Conservation (phyloP, 768 basidiomycete genomes). For the Galerina marginata region DNA sequence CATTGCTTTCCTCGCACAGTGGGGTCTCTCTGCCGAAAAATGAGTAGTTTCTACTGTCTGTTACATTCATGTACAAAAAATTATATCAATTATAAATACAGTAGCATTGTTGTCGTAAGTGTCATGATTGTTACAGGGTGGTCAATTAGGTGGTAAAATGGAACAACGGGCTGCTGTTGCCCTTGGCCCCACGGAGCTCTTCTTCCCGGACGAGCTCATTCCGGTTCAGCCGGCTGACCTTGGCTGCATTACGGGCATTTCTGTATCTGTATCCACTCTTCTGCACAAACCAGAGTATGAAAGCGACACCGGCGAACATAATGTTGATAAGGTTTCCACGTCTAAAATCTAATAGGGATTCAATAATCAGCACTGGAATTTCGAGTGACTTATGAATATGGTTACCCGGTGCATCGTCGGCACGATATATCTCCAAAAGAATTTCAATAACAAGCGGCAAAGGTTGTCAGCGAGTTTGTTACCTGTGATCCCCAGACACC, state of each 20-base stretch:
- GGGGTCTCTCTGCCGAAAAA: slow-evolving; percentile 40
- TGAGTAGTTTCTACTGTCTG: background rate
- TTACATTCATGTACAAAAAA: background rate
- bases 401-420: slow-evolving; percentile 41
- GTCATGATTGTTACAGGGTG: slow-evolving; percentile 9
- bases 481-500: slow-evolving; percentile 39
- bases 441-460: background rate
- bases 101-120: slow-evolving; percentile 4
- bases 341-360: slow-evolving; percentile 32
- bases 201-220: slow-evolving; percentile 33
- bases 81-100: slow-evolving; percentile 1
- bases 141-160: slow-evolving; percentile 31
- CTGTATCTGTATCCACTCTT: slow-evolving; percentile 34
- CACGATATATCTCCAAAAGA: slow-evolving; percentile 37
- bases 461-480: background rate
- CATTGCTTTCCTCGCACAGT: slow-evolving; percentile 48
- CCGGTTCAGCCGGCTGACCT: slow-evolving; percentile 26
- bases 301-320: slow-evolving; percentile 35
- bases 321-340: slow-evolving; percentile 43
- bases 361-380: background rate
- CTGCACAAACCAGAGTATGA: slow-evolving; percentile 39
- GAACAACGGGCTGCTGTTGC: slow-evolving; percentile 39
- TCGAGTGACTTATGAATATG: background rate
- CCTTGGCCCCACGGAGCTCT: slow-evolving; percentile 29
- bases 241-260: slow-evolving; percentile 30